Evolutionary conservation across 306 rosid genomes (phyloP), one percentile per base, ranked within the genome.

Genomic region (Prunus davidiana): DNA sequence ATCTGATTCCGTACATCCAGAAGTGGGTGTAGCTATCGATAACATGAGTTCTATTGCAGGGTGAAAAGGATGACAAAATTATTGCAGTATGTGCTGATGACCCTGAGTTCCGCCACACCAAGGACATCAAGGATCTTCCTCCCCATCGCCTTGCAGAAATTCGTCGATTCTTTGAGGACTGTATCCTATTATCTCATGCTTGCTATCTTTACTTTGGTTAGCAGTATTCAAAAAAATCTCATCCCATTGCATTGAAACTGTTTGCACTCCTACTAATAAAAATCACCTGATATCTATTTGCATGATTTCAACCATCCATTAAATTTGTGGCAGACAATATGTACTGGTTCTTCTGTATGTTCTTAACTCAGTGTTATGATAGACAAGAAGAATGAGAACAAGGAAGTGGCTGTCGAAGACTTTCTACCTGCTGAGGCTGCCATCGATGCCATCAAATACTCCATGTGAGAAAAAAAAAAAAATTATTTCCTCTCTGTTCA

Each of bases 341-440:
- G 27, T n/a, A 58, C 76, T 72, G 65, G 69, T 71, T 28, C 67
- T 73, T 70, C 71, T 79, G 73, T 60, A 19, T 54, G 64, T 74
- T 85, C 91, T 89, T 93, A 88, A 76, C 87, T 76, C 67, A 22
- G 61, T 68, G n/a, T 16, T 69, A 77, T 67, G 13, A 76, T 81
- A 95, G 99, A 95, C 91, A 95, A 95, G 86, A 95, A 95, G 90
- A 95, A 95, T 66, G 97, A 95, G 86, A 95, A 95, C 91, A 95
- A 95, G 87, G 86, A 77, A 76, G 99, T 92, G 34, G 99, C 80
- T 58, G 99, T 95, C 68, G 97, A 95, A 72, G 99, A 95, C 84
- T 95, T 95, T 70, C 86, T 95, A 74, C 99, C 97, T 24, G 86
- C 93, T 56, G 88, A 90, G 73, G 57, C 95, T 81, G 99, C 99